These are phyloP conservation scores for Phlyctochytrium arcticum DNA, from an alignment of 192 early-diverging fungal genomes.

Conservation along the genomic window DNA sequence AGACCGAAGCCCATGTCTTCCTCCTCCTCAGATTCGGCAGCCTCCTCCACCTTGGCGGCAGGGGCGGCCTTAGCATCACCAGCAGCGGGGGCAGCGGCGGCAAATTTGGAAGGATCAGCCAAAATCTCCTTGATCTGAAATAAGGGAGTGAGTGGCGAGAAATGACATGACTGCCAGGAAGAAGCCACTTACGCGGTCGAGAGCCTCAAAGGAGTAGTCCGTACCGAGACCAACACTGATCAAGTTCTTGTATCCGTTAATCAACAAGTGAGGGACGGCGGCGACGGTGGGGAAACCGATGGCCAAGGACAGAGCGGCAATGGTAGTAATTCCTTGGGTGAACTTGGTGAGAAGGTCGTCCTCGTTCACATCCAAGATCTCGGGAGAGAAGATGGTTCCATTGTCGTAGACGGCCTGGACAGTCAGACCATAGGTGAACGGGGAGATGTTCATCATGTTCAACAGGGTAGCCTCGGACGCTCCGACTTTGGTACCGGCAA, in stretches of 20 bases:
- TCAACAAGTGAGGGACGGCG: slow-evolving; percentile 90
- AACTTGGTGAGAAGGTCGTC: slow-evolving; percentile 81
- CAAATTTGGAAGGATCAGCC: slow-evolving; percentile 85
- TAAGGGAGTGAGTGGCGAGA: slow-evolving; percentile 62
- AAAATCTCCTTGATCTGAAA: slow-evolving; percentile 89
- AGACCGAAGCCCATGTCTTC: slow-evolving; percentile 89
- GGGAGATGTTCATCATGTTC: slow-evolving; percentile 99
- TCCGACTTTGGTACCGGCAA: slow-evolving; percentile 89
- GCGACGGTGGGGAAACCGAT: slow-evolving; percentile 54
- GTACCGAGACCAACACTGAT: slow-evolving; percentile 84
- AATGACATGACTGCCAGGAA: background rate
- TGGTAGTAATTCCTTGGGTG: slow-evolving; percentile 85
- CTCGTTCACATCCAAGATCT: slow-evolving; percentile 91
- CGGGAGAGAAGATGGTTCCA: slow-evolving; percentile 82
- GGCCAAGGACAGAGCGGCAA: slow-evolving; percentile 84
- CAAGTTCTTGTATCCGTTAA: slow-evolving; percentile 98
- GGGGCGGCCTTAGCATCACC: slow-evolving; percentile 53
- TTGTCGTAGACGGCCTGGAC: slow-evolving; percentile 90
- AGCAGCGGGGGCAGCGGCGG: slow-evolving; percentile 70
- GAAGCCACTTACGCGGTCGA: slow-evolving; percentile 61
- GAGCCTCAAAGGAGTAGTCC: slow-evolving; percentile 82
- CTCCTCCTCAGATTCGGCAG: slow-evolving; percentile 73
- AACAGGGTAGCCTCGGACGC: slow-evolving; percentile 96
- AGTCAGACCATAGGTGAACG: slow-evolving; percentile 99
- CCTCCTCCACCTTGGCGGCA: slow-evolving; percentile 51